Evolutionary conservation across 208 protist species (phyloP).

Genomic region (Leishmania major): DNA sequence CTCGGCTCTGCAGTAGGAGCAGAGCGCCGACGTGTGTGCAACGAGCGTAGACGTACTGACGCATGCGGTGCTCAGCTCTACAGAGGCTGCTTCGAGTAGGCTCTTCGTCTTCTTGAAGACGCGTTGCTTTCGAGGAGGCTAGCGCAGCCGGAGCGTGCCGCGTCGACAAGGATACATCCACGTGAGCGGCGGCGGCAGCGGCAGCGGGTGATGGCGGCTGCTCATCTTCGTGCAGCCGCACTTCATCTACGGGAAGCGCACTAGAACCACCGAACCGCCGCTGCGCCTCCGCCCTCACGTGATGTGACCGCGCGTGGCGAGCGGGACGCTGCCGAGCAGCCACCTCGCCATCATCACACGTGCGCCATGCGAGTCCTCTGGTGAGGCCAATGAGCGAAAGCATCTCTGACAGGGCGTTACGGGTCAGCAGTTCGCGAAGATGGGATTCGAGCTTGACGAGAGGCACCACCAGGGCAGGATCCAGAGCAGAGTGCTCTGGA

Average conservation of each 20-base stretch:
- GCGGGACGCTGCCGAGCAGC: neutral
- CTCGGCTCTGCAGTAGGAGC: neutral
- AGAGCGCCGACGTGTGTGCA: neutral
- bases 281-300: neutral
- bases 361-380: constrained; percentile 13
- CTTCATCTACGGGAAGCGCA: neutral
- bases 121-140: neutral
- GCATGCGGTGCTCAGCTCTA: constrained; percentile 1
- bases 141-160: neutral
- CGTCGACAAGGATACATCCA: neutral
- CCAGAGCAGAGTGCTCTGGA: neutral
- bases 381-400: constrained; percentile 7
- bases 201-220: neutral
- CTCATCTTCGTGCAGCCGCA: constrained; percentile 2
- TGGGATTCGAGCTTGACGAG: constrained; percentile 14
- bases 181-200: neutral
- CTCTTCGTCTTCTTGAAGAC: neutral
- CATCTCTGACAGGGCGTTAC: constrained; percentile 5
- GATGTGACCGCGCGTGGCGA: neutral
- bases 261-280: neutral
- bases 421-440: constrained; percentile 12
- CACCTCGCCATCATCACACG: constrained; percentile 1
- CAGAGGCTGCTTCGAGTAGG: neutral
- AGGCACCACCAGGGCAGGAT: neutral
- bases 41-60: neutral